Conservation (phyloP, 805 yeast genomes). For the Blastobotrys robertii region DNA sequence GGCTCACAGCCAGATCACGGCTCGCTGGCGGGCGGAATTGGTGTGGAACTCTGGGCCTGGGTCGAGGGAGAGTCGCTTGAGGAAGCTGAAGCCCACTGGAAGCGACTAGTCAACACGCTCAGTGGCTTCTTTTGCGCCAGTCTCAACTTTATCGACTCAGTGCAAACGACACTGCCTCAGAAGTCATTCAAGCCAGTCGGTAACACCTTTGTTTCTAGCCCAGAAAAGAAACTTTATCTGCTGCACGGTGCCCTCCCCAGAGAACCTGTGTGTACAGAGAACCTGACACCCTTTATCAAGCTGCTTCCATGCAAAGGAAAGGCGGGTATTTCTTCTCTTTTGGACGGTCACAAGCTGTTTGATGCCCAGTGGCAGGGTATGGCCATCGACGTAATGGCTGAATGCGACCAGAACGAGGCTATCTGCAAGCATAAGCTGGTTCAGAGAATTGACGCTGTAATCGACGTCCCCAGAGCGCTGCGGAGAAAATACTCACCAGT, state of each 20-base stretch:
- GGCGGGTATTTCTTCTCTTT: slow-evolving; percentile 72
- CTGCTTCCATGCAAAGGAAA: slow-evolving; percentile 86
- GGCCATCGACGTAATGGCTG: slow-evolving; percentile 69
- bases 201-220: slow-evolving; percentile 14
- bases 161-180: slow-evolving; percentile 64
- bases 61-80: slow-evolving; percentile 52
- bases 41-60: slow-evolving; percentile 87
- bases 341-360: slow-evolving; percentile 80
- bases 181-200: slow-evolving; percentile 28
- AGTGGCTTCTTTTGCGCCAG: slow-evolving; percentile 96
- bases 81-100: slow-evolving; percentile 61
- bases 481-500: slow-evolving; percentile 56
- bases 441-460: slow-evolving; percentile 61
- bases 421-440: slow-evolving; percentile 31
- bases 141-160: slow-evolving; percentile 72
- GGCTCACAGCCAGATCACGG: slow-evolving; percentile 75
- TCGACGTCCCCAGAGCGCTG: slow-evolving; percentile 60
- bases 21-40: slow-evolving; percentile 74
- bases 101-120: slow-evolving; percentile 55
- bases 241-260: slow-evolving; percentile 84
- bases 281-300: slow-evolving; percentile 86
- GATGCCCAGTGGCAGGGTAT: slow-evolving; percentile 92
- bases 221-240: slow-evolving; percentile 29
- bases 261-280: slow-evolving; percentile 95
- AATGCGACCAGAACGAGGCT: slow-evolving; percentile 31